Base-by-base conservation (phyloP, 2,329 filamentous ascomycete species). In the Fusarium sp. region DNA sequence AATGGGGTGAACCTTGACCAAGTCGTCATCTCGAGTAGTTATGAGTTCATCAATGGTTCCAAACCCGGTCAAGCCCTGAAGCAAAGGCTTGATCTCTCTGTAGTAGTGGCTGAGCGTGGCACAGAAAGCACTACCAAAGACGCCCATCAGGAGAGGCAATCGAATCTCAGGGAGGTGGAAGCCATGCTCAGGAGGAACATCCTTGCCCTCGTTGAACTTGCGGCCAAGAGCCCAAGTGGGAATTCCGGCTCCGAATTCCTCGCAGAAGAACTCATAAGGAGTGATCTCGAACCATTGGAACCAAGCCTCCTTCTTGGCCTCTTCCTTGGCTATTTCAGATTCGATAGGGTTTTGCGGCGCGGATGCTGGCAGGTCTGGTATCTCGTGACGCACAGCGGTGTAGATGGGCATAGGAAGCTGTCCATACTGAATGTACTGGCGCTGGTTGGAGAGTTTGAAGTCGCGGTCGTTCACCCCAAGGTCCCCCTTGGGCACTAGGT, bases 221-320 rank as follows among this genome's bases (percentile, higher is more conserved):
- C 97, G 90, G 4, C 97, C 97, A 68, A 98, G 86, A 8, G 95
- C 94, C 95, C 96, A 99, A 0, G 94, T 98, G 0, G 97, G 97
- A 70, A 99, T 98, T 4, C 97, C 96, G 3, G 96, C 95, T 27
- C 89, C 89, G 60, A 98, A 92, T 79, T 98, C 96, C 82, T 98
- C 96, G 76, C 95, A 98, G 82, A 97, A 98, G 80, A 98, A 93
- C 81, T 98, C 96, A 79, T 97, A 98, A 0, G 96, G 96, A 0
- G 95, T 97, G 78, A 96, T 93, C 79, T 99, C 97, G 76, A 97
- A 98, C 96, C 97, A 98, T 78, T 99, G 96, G 78, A 98, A 99
- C 94, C 95, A 98, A 3, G 95, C 89, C 79, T 97, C 93, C 69
- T 88, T 87, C 78, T 84, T 90, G 11, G 85, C 87, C 22, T 84